Evolutionary conservation across 352 stramenopile species (phyloP).

Genomic region (Globisporangium canariense): DNA sequence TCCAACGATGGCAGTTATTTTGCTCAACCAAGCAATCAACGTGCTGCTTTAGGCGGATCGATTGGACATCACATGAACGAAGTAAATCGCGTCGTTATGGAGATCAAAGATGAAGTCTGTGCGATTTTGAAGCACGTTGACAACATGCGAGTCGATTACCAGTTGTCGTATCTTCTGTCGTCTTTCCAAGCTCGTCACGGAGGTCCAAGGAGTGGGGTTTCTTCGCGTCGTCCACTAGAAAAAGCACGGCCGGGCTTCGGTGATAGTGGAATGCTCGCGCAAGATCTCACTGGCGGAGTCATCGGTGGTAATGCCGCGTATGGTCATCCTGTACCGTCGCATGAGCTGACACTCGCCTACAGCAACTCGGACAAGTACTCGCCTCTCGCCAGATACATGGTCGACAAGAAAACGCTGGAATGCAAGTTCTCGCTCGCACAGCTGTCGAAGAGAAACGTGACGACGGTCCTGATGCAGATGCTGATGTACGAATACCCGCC

Average conservation of each 20-base stretch:
- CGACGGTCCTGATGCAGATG: conserved; percentile 71
- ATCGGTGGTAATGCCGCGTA: conserved; percentile 20
- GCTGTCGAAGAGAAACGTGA: conserved; percentile 38
- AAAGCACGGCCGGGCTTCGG: conserved; percentile 3
- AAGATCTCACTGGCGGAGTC: conserved; percentile 10
- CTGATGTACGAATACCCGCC: conserved; percentile 79
- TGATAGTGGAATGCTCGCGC: conserved; percentile 1
- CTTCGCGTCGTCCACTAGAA: conserved; percentile 7
- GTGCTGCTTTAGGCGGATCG: not conserved
- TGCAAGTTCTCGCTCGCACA: conserved; percentile 57
- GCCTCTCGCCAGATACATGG: conserved; percentile 43
- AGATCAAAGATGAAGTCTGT: conserved; percentile 76
- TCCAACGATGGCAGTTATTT: not conserved
- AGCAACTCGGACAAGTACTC: conserved; percentile 36
- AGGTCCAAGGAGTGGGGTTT: conserved; percentile 2
- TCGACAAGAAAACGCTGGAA: conserved; percentile 43
- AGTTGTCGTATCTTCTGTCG: conserved; percentile 54
- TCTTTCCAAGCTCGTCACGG: conserved; percentile 36
- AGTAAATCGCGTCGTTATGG: conserved; percentile 50
- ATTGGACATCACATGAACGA: conserved; percentile 39
- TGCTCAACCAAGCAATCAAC: not conserved
- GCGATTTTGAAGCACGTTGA: conserved; percentile 57
- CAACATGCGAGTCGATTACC: conserved; percentile 57
- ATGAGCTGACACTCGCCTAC: conserved; percentile 20
- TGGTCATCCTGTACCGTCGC: conserved; percentile 13